These are phyloP conservation scores for Neonectria faginata DNA, from an alignment of 2,329 filamentous ascomycete species.

Conservation along the genomic window DNA sequence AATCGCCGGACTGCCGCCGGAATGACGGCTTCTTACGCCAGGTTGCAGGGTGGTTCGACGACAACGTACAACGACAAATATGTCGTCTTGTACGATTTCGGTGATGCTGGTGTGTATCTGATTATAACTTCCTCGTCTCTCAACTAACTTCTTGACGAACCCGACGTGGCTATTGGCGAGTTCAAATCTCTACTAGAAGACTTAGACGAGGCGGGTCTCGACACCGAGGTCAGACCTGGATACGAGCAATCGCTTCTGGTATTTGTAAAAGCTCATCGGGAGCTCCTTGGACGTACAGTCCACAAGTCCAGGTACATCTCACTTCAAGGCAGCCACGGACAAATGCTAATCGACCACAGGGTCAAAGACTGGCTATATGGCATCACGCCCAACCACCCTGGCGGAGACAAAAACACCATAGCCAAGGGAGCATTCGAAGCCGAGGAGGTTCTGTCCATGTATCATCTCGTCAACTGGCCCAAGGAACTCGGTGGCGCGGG, in stretches of 20 bases:
- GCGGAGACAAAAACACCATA: slow-evolving; percentile 64
- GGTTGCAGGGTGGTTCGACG: slow-evolving; percentile 16
- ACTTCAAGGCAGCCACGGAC: not conserved
- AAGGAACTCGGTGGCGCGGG: slow-evolving; percentile 71
- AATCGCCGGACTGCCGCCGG: slow-evolving; percentile 23
- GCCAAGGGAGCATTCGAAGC: slow-evolving; percentile 66
- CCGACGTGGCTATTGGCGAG: slow-evolving; percentile 50
- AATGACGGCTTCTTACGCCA: slow-evolving; percentile 10
- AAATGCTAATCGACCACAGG: slow-evolving; percentile 52
- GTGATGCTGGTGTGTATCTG: slow-evolving; percentile 46
- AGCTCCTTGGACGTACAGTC: slow-evolving; percentile 72
- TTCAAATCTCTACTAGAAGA: slow-evolving; percentile 64
- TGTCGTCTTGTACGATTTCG: slow-evolving; percentile 55
- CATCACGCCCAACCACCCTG: slow-evolving; percentile 72
- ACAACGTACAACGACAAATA: slow-evolving; percentile 54
- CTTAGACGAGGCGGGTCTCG: slow-evolving; percentile 72
- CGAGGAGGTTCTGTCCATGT: slow-evolving; percentile 77
- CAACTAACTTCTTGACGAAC: slow-evolving; percentile 41
- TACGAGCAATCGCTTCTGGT: slow-evolving; percentile 75
- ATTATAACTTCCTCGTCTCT: not conserved
- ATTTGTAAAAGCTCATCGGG: slow-evolving; percentile 72
- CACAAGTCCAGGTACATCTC: slow-evolving; percentile 71
- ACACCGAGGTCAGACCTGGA: slow-evolving; percentile 78
- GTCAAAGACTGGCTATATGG: slow-evolving; percentile 82
- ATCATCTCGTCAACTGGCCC: slow-evolving; percentile 72